These are phyloP conservation scores for Arthroderma sp. DNA, from an alignment of 2,329 filamentous ascomycete species.

Conservation along the genomic window DNA sequence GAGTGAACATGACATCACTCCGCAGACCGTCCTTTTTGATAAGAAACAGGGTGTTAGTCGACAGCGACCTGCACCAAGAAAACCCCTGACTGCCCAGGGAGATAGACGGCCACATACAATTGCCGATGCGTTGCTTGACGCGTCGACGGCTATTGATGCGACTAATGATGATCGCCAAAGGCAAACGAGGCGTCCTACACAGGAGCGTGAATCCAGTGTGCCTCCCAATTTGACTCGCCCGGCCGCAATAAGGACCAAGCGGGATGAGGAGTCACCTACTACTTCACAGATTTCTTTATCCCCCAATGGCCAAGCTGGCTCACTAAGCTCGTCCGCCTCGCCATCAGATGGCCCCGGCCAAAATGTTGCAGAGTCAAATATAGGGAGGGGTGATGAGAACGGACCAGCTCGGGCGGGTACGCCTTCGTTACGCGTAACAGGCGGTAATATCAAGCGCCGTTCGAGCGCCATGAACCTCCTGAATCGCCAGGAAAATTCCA, in stretches of 20 bases:
- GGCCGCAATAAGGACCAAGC: neutral
- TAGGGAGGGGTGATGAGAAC: slow-evolving; percentile 14
- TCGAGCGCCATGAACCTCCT: slow-evolving; percentile 50
- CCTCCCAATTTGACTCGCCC: slow-evolving; percentile 16
- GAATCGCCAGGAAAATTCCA: slow-evolving; percentile 45
- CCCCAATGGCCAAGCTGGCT: slow-evolving; percentile 22
- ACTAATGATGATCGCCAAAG: slow-evolving; percentile 38
- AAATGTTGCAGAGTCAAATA: slow-evolving; percentile 22
- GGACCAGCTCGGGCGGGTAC: slow-evolving; percentile 18
- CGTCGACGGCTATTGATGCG: slow-evolving; percentile 75
- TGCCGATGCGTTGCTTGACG: slow-evolving; percentile 79
- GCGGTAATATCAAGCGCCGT: slow-evolving; percentile 28
- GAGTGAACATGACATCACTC: slow-evolving; percentile 62
- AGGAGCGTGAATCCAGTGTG: slow-evolving; percentile 25
- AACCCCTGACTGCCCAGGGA: slow-evolving; percentile 21
- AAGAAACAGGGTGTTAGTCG: slow-evolving; percentile 47
- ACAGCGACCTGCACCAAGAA: slow-evolving; percentile 19
- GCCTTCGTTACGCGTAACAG: slow-evolving; percentile 16
- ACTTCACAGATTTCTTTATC: slow-evolving; percentile 29
- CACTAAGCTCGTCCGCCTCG: slow-evolving; percentile 25
- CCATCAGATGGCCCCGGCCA: slow-evolving; percentile 20
- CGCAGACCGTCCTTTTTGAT: slow-evolving; percentile 88
- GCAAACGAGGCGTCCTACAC: slow-evolving; percentile 30
- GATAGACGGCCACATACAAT: slow-evolving; percentile 58
- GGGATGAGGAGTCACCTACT: neutral